These are phyloP conservation scores for Globisporangium yorkense DNA, from an alignment of 352 stramenopile species.

Conservation along the genomic window DNA sequence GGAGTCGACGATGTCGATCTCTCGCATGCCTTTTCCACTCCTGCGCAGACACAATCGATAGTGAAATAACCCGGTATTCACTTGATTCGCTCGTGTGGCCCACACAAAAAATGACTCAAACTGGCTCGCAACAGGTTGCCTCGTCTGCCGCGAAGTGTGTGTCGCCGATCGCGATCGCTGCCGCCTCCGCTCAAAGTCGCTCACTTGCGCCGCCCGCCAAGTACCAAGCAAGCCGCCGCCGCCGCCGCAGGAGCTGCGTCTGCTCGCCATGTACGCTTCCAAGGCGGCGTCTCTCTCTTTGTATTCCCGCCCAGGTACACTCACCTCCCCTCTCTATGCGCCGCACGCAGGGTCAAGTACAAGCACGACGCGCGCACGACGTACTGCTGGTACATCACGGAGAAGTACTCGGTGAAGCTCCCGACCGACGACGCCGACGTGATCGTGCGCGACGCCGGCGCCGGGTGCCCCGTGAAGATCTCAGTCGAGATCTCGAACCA, in stretches of 20 bases:
- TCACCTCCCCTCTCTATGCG: background rate
- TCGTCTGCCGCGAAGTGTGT: background rate
- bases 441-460: slow-evolving; percentile 29
- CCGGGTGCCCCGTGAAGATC: slow-evolving; percentile 56
- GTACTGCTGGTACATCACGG: slow-evolving; percentile 74
- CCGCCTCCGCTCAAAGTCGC: background rate
- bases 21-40: no score
- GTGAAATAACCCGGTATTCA: background rate
- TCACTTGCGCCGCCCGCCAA: slow-evolving; percentile 7
- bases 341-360: slow-evolving; percentile 31
- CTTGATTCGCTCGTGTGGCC: background rate
- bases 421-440: slow-evolving; percentile 36
- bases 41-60: background rate
- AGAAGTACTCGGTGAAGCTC: slow-evolving; percentile 50
- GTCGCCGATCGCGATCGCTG: background rate
- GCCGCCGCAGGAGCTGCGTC: background rate
- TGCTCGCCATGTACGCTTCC: background rate
- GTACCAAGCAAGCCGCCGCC: background rate
- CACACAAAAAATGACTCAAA: background rate
- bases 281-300: no score
- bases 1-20: no score
- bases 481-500: slow-evolving; percentile 50
- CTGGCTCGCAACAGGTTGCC: background rate
- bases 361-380: slow-evolving; percentile 76
- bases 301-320: background rate